Evolutionary conservation across 148 eudicot genomes (phyloP).

Genomic region (Mesembryanthemum crystallinum): DNA sequence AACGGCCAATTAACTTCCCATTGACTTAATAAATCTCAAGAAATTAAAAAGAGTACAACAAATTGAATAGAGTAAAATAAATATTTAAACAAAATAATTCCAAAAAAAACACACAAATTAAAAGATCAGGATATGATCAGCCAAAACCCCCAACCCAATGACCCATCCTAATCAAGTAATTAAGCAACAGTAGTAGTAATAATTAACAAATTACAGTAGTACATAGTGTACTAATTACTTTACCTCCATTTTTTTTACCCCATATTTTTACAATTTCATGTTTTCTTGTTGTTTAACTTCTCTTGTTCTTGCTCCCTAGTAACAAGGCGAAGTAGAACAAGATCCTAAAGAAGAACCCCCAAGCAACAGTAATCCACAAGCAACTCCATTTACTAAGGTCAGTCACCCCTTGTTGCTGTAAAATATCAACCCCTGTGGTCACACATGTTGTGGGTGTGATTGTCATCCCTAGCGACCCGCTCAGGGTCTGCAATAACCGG

Average conservation of each 20-base stretch:
- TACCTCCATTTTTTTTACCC: too few relatives aligned
- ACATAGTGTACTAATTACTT: neutral
- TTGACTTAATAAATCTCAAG: neutral
- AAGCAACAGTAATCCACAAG: conserved; percentile 69
- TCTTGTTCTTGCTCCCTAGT: conserved; percentile 80
- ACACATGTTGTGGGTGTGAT: conserved; percentile 61
- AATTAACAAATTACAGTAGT: neutral
- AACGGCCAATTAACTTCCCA: neutral
- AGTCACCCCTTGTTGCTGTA: conserved; percentile 67
- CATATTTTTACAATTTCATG: neutral
- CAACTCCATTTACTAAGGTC: conserved; percentile 71
- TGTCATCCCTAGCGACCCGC: conserved; percentile 55
- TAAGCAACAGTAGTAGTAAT: neutral
- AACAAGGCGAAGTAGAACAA: conserved; percentile 66
- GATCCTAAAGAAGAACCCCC: conserved; percentile 88
- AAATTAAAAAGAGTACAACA: neutral
- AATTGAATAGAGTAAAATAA: neutral
- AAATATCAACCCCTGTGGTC: conserved; percentile 66
- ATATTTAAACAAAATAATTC: neutral
- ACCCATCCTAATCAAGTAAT: neutral
- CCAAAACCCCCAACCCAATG: neutral
- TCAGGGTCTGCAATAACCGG: conserved; percentile 46
- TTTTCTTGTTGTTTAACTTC: conserved; percentile 36
- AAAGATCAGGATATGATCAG: neutral
- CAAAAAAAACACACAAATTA: neutral